Evolutionary conservation across 352 stramenopile genomes (phyloP), one percentile per base, ranked within the genome.

Genomic region (Aphanomyces invadans): DNA sequence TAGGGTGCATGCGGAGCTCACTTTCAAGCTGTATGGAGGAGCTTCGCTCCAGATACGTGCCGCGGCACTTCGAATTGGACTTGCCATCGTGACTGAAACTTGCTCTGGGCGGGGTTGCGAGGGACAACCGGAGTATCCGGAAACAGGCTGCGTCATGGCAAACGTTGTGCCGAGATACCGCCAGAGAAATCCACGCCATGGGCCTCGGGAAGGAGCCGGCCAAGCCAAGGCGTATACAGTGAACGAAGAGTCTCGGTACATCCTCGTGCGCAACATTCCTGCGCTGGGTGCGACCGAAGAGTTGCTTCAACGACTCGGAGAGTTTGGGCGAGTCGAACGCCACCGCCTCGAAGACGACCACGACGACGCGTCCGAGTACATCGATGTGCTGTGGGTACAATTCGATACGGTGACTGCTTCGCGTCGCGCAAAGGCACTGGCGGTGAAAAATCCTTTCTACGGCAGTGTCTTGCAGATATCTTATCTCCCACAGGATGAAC

Each of bases 321-420:
- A 80, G 2, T 88, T 84, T 54, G 78, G 80, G 46, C 71, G 72
- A 23, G 63, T 88, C 19, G 76, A 72, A 60, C 76, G 79, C 52
- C 76, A 81, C 67, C 78, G 70, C 46, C 46, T 86, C 44, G 65
- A 86, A 15, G 77, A 88, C 55, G 75, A 85, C 55, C 59, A 61
- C 23, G 72, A 81, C 39, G 79, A 88, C 60, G 73, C 36, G 45
- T 54, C 72, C 19, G 49, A 68, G 15, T 92, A 87, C 65, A 83
- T 75, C 1, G 77, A 92, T 54, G 71, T 74, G 1, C 62, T 92
- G 15, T 90, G 80, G 81, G 66, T 92, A 28, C 64, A 88, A 52
- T 92, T 88, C 70, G 81, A 87, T 70, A 88, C 76, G 29, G 77
- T 88, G 32, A 88, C 87, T 63, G 88, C 88, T 21, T 81, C 83